These are phyloP conservation scores for Fimicolochytrium jonesii DNA, from an alignment of 192 early-diverging fungal species.

Conservation along the genomic window DNA sequence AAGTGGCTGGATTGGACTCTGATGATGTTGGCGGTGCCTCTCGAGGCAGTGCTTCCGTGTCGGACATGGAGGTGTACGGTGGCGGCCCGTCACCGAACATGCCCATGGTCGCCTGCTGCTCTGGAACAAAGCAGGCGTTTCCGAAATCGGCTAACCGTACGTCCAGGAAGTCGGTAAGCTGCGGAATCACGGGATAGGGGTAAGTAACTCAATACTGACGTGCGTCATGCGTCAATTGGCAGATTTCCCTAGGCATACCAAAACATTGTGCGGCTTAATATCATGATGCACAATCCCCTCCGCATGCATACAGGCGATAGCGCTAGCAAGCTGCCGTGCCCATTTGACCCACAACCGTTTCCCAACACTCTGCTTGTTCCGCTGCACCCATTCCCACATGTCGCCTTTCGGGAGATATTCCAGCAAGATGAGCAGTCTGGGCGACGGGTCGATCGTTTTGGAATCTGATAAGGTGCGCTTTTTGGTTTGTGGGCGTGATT, in stretches of 20 bases:
- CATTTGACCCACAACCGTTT: constrained; percentile 45
- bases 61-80: no score
- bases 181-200: no score
- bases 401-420: constrained; percentile 42
- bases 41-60: no score
- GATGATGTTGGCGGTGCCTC: no score
- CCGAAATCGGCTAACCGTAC: constrained; percentile 51
- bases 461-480: neutral
- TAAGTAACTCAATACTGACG: no score
- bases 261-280: constrained; percentile 57
- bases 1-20: no score
- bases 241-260: constrained; percentile 39
- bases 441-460: neutral
- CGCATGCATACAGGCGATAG: constrained; percentile 44
- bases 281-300: constrained; percentile 55
- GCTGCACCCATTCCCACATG: constrained; percentile 48
- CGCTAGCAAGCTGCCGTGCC: constrained; percentile 44
- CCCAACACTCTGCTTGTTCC: constrained; percentile 32
- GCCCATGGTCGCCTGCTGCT: no score
- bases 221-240: no score
- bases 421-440: constrained; percentile 38
- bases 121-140: constrained; percentile 48
- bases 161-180: constrained; percentile 44
- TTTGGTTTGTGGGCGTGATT: no score
- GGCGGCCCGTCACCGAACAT: no score